Evolutionary conservation across 169 alveolate species (phyloP).

Genomic region (Cryptosporidium muris): DNA sequence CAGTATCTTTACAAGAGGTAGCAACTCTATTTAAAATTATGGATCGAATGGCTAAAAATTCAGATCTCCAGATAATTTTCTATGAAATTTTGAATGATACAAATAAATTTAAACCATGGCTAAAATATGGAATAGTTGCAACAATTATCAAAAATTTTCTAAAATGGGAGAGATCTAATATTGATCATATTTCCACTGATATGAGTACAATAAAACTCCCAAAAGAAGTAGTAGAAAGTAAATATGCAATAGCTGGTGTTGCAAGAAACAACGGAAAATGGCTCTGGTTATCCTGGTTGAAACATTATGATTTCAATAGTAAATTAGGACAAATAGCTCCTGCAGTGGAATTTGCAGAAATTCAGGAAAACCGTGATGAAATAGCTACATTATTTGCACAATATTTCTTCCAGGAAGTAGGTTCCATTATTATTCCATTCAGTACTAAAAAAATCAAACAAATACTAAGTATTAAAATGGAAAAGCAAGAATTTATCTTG

Average conservation of each 20-base stretch:
- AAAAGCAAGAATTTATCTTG: too few species aligned
- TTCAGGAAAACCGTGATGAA: slow-evolving; percentile 34
- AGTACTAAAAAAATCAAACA: not conserved
- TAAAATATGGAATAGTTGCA: slow-evolving; percentile 8
- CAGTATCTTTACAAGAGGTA: slow-evolving; percentile 12
- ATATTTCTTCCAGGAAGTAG: slow-evolving; percentile 41
- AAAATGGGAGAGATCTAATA: slow-evolving; percentile 19
- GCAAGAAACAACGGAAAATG: slow-evolving; percentile 13
- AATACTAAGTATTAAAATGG: too few species aligned
- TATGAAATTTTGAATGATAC: slow-evolving; percentile 34
- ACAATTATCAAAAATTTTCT: slow-evolving; percentile 24
- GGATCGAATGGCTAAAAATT: slow-evolving; percentile 1
- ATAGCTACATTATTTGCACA: slow-evolving; percentile 33
- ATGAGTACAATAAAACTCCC: not conserved
- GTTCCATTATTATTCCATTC: slow-evolving; percentile 23
- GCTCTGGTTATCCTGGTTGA: slow-evolving; percentile 64
- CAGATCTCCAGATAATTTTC: not conserved
- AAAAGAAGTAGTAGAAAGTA: not conserved
- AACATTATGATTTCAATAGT: slow-evolving; percentile 10
- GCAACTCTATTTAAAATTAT: slow-evolving; percentile 22
- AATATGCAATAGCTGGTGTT: slow-evolving; percentile 31
- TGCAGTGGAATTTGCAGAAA: slow-evolving; percentile 28
- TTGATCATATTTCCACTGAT: not conserved
- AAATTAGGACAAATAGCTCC: not conserved
- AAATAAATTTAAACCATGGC: slow-evolving; percentile 51